These are phyloP conservation scores for Garcia nutans DNA, from an alignment of 345 rosid genomes.

Conservation along the genomic window DNA sequence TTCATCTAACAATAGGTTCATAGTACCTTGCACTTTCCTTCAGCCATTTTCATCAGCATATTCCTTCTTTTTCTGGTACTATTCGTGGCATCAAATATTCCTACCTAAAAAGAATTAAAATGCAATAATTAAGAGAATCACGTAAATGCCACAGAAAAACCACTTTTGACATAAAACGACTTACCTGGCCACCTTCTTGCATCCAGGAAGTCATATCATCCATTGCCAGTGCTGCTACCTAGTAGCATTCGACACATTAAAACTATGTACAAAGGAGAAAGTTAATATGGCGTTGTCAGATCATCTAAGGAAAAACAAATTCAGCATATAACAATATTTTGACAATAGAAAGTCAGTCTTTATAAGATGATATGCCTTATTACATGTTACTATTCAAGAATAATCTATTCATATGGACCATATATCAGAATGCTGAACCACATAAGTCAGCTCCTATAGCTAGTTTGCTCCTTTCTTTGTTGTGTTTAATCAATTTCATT, in stretches of 20 bases:
- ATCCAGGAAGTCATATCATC: constrained; percentile 99
- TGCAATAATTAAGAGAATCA: constrained; percentile 23
- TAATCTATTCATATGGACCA: no score
- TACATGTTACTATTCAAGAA: no score
- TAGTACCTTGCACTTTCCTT: constrained; percentile 96
- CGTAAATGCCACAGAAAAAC: constrained; percentile 13
- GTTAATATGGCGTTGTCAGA: constrained; percentile 47
- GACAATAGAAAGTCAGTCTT: neutral
- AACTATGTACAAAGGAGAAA: constrained; percentile 66
- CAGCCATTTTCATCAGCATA: constrained; percentile 99
- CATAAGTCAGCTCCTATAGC: neutral
- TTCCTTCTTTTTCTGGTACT: constrained; percentile 81
- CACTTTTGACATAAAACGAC: constrained; percentile 25
- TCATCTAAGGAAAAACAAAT: constrained; percentile 29
- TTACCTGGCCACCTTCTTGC: constrained; percentile 99
- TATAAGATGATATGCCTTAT: no score
- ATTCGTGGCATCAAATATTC: constrained; percentile 98
- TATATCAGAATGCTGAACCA: neutral
- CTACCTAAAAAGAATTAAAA: constrained; percentile 61
- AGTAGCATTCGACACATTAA: constrained; percentile 76
- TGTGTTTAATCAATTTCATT: neutral
- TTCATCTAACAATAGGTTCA: constrained; percentile 17
- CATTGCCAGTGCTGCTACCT: constrained; percentile 99
- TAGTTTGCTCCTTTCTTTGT: neutral
- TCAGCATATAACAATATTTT: constrained; percentile 12